Conservation (phyloP, 108 stramenopile genomes). For the Aureococcus anophagefferens region DNA sequence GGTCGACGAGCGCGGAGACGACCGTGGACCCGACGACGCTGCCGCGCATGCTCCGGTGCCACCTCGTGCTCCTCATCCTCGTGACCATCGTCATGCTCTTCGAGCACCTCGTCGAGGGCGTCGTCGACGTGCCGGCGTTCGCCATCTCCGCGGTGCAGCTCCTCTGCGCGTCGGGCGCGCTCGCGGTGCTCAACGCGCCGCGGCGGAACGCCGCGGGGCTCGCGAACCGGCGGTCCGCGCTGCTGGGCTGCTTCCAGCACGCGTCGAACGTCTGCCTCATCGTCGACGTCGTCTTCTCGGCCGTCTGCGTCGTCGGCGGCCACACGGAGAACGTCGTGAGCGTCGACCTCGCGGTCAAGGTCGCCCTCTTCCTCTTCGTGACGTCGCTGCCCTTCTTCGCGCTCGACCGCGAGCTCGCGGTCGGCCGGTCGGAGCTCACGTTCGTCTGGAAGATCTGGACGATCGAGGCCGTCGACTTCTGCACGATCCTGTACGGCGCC, state of each 20-base stretch:
- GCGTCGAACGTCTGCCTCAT: not conserved
- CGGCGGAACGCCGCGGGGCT: too few species aligned
- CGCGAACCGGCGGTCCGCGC: too few species aligned
- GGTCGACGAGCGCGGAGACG: not conserved
- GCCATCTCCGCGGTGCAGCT: not conserved
- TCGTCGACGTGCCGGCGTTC: not conserved
- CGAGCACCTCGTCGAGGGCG: not conserved
- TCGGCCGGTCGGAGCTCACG: not conserved
- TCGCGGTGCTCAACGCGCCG: too few species aligned
- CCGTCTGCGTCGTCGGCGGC: not conserved
- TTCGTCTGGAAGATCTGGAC: not conserved
- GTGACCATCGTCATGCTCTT: not conserved
- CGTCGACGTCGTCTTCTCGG: not conserved
- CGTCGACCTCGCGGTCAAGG: not conserved
- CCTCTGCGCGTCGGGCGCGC: not conserved
- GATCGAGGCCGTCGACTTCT: not conserved
- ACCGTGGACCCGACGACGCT: not conserved
- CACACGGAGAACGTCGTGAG: not conserved
- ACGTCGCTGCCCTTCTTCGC: constrained; percentile 2
- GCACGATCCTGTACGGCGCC: not conserved
- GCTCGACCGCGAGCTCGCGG: not conserved
- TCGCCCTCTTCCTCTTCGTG: not conserved
- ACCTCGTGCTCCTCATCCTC: not conserved
- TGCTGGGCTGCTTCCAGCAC: too few species aligned
- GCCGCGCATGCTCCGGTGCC: not conserved